Evolutionary conservation across 352 stramenopile genomes (phyloP).

Genomic region (Globisporangium ultimum): DNA sequence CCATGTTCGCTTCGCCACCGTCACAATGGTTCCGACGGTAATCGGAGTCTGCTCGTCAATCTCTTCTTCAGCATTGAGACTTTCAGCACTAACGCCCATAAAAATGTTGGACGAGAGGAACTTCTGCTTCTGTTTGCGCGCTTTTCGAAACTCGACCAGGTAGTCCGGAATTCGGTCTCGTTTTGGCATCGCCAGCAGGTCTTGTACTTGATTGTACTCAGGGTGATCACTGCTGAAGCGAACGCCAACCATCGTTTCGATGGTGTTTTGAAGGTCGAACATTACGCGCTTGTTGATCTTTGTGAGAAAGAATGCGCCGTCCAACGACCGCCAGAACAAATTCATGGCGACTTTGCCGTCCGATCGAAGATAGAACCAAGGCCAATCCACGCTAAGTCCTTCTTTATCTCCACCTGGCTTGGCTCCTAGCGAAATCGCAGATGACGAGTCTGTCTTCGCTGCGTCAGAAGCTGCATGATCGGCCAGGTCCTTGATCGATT

Average conservation of each 20-base stretch:
- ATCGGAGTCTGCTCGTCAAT: conserved; percentile 47
- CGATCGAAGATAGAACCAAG: conserved; percentile 71
- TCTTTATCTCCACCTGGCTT: conserved; percentile 12
- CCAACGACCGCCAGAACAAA: conserved; percentile 73
- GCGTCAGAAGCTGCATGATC: background rate
- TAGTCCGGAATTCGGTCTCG: conserved; percentile 40
- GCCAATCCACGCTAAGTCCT: conserved; percentile 57
- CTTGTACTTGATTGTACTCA: conserved; percentile 33
- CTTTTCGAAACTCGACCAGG: conserved; percentile 48
- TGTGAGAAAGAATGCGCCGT: conserved; percentile 54
- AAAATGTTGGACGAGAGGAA: conserved; percentile 62
- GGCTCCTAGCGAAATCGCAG: background rate
- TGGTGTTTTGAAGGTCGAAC: conserved; percentile 21
- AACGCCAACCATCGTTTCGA: conserved; percentile 37
- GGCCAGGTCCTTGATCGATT: background rate
- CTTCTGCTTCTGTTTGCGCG: conserved; percentile 47
- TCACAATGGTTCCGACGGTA: conserved; percentile 55
- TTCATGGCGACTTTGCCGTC: conserved; percentile 86
- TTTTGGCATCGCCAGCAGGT: conserved; percentile 39
- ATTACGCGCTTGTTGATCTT: conserved; percentile 45
- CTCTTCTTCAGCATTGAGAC: conserved; percentile 27
- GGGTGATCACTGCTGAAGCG: conserved; percentile 24
- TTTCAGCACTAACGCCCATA: conserved; percentile 36
- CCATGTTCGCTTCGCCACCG: conserved; percentile 80
- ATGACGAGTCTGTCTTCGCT: background rate